phyloP scores from a whole-genome alignment of 1,284 basidiomycete species.

The Rhodotorula mucilaginosa region DNA sequence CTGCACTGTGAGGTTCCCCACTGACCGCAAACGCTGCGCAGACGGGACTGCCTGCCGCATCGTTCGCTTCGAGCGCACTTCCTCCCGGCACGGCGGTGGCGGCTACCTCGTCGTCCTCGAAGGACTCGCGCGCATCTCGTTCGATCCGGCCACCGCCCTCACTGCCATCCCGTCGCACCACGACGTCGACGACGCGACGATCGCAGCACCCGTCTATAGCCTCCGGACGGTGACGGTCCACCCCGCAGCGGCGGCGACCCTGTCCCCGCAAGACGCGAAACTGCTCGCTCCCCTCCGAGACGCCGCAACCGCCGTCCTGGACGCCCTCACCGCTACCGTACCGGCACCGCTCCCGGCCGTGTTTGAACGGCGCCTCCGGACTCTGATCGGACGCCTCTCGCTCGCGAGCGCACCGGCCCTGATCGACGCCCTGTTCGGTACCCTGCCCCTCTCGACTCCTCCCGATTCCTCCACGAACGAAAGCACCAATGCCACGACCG shows the following conservation, averaged over 20 bases:
- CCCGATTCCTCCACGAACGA: constrained; percentile 1
- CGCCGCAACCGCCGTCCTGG: constrained; percentile 12
- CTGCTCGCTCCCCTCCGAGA: constrained; percentile 20
- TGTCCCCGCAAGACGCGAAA: constrained; percentile 5
- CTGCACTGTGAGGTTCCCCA: no score
- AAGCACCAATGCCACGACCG: not conserved
- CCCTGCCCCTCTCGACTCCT: constrained; percentile 19
- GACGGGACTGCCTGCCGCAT: constrained; percentile 38
- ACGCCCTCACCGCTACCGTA: constrained; percentile 4
- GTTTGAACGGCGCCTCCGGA: constrained; percentile 24
- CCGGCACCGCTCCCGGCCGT: constrained; percentile 16
- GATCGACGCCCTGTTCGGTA: constrained; percentile 31
- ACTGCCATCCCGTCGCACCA: not conserved
- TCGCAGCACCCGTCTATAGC: constrained; percentile 14
- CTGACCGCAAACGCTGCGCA: not conserved
- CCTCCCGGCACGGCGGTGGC: constrained; percentile 2
- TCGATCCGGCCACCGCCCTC: not conserved
- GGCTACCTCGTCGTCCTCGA: constrained; percentile 40
- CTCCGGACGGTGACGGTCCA: constrained; percentile 6
- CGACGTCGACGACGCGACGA: not conserved
- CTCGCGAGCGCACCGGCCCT: constrained; percentile 13
- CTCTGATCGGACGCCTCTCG: constrained; percentile 14
- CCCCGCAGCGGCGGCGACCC: not conserved
- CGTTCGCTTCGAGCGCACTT: constrained; percentile 39
- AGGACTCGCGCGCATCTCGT: constrained; percentile 36